Conservation (phyloP, 2,329 filamentous ascomycete genomes). For the Arthroderma uncinatum region DNA sequence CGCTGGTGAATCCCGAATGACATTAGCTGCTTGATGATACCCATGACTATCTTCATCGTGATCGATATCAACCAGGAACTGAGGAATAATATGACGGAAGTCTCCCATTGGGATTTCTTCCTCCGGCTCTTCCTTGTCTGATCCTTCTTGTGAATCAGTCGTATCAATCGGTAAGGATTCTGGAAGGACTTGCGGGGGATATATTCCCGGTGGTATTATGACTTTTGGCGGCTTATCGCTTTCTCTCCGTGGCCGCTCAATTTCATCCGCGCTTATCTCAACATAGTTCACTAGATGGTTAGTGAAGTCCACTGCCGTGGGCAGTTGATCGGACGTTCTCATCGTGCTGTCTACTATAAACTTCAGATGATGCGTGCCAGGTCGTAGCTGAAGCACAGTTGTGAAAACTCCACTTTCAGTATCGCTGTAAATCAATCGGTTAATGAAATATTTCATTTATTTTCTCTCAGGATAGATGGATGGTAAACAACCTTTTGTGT, state of each 20-base stretch:
- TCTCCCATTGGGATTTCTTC: slow-evolving; percentile 46
- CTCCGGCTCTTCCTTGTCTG: slow-evolving; percentile 39
- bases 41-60: slow-evolving; percentile 67
- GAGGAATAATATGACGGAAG: slow-evolving; percentile 66
- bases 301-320: slow-evolving; percentile 93
- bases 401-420: slow-evolving; percentile 52
- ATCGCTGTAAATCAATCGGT: slow-evolving; percentile 18
- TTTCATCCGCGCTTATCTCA: slow-evolving; percentile 66
- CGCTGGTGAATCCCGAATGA: slow-evolving; percentile 66
- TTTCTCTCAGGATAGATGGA: not conserved
- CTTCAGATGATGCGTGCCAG: slow-evolving; percentile 91
- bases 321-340: slow-evolving; percentile 74
- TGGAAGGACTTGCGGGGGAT: slow-evolving; percentile 36
- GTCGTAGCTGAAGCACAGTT: slow-evolving; percentile 69
- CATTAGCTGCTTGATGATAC: slow-evolving; percentile 63
- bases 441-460: not conserved
- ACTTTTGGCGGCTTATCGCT: slow-evolving; percentile 28
- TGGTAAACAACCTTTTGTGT: slow-evolving; percentile 50
- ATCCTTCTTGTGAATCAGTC: slow-evolving; percentile 32
- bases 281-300: slow-evolving; percentile 98
- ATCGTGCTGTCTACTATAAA: slow-evolving; percentile 93
- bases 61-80: slow-evolving; percentile 74
- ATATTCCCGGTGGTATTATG: slow-evolving; percentile 29
- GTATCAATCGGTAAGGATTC: slow-evolving; percentile 22
- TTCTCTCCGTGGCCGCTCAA: slow-evolving; percentile 30